A percentile compares a stretch with the other conserved stretches of the same genome.
phyloP scores from a whole-genome alignment of 1,139 yeast genomes.

The Suhomyces bribrorum region DNA sequence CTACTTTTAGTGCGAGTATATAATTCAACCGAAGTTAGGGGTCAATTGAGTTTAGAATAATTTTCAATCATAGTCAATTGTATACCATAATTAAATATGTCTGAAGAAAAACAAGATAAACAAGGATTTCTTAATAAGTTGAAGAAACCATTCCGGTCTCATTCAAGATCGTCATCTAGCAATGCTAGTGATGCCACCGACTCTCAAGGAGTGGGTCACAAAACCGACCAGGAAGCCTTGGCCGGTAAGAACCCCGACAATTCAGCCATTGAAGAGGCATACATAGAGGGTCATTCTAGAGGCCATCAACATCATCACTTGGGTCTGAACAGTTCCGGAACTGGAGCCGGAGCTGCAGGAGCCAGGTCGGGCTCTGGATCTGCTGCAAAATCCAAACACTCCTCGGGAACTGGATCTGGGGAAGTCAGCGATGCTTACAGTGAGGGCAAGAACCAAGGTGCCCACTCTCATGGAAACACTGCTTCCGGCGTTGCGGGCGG shows the following conservation, averaged over 20 bases:
- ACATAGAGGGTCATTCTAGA: slow-evolving; percentile 26
- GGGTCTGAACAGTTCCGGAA: not conserved
- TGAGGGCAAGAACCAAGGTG: not conserved
- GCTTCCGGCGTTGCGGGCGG: slow-evolving; percentile 2
- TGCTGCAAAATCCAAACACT: too few species aligned
- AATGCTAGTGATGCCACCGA: slow-evolving; percentile 11
- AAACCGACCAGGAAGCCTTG: slow-evolving; percentile 1
- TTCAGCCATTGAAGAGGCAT: slow-evolving; percentile 14
- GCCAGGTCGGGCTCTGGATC: too few species aligned
- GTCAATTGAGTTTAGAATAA: not conserved
- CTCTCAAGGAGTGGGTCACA: slow-evolving; percentile 7
- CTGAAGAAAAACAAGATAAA: slow-evolving; percentile 19
- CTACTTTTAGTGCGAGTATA: slow-evolving; percentile 6
- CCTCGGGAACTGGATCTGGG: not conserved
- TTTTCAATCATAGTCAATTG: not conserved
- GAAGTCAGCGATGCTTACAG: not conserved
- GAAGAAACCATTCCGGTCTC: slow-evolving; percentile 31
- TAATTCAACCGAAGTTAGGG: not conserved
- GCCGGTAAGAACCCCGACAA: slow-evolving; percentile 1
- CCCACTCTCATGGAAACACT: not conserved
- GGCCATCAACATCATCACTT: not conserved
- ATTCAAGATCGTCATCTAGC: slow-evolving; percentile 22
- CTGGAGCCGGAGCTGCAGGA: slow-evolving; percentile 3
- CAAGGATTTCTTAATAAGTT: slow-evolving; percentile 28
- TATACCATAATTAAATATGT: too few species aligned